Evolutionary conservation across 129 eudicot species (phyloP).

Genomic region (Chrysanthemum lavandulifolium): DNA sequence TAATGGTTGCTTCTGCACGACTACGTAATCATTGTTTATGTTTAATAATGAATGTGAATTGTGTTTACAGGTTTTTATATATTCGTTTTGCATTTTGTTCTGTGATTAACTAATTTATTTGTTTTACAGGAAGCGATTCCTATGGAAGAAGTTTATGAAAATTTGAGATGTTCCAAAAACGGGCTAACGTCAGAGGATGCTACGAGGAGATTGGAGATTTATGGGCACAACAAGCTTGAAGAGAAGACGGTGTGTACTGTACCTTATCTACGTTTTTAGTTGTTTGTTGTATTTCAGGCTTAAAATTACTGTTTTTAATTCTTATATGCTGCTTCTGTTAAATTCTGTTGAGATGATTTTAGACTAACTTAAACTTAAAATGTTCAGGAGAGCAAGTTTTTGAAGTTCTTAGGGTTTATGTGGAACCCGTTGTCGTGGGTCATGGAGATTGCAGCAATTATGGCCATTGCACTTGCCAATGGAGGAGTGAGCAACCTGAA

Average conservation of each 20-base stretch:
- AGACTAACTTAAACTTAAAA: constrained; percentile 8
- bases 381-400: constrained; percentile 72
- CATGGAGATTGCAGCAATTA: constrained; percentile 88
- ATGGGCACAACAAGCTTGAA: constrained; percentile 79
- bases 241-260: constrained; percentile 51
- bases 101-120: constrained; percentile 11
- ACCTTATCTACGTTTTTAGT: not conserved
- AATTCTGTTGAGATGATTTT: constrained; percentile 15
- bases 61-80: not conserved
- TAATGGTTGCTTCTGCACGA: constrained; percentile 17
- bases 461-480: constrained; percentile 90
- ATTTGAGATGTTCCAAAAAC: constrained; percentile 52
- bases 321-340: not conserved
- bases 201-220: constrained; percentile 56
- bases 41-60: constrained; percentile 7
- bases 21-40: constrained; percentile 1
- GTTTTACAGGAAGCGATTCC: constrained; percentile 58
- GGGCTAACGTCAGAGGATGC: constrained; percentile 67
- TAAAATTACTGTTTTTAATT: constrained; percentile 1
- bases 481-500: constrained; percentile 71
- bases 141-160: constrained; percentile 69
- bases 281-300: constrained; percentile 10
- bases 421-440: constrained; percentile 95
- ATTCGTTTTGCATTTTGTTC: constrained; percentile 13
- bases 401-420: constrained; percentile 84